These are phyloP conservation scores for Phytophthora rubi DNA, from an alignment of 352 stramenopile species.

Conservation along the genomic window DNA sequence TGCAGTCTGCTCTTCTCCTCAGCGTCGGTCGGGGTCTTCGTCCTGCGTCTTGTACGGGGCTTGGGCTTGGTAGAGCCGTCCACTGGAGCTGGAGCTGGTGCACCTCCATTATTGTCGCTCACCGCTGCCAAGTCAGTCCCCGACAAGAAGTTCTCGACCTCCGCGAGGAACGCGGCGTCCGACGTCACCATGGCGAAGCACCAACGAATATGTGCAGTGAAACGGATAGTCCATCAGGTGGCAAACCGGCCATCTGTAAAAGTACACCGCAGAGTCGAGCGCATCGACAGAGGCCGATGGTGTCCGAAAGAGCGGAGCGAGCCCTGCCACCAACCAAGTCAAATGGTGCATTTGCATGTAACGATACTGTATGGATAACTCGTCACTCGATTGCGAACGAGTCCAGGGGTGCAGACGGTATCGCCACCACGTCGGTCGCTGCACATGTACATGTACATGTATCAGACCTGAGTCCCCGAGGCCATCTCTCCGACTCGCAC, in stretches of 20 bases:
- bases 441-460: not conserved
- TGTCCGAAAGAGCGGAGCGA: not conserved
- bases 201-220: not conserved
- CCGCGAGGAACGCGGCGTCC: not conserved
- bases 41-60: not conserved
- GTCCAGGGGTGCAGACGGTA: not conserved
- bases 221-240: not conserved
- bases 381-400: not conserved
- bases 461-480: constrained; percentile 11
- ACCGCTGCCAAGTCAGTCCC: not conserved
- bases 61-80: not conserved
- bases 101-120: not conserved
- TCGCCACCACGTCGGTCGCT: not conserved
- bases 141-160: not conserved
- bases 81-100: not conserved
- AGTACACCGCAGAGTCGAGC: too few species aligned
- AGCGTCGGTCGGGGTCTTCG: not conserved
- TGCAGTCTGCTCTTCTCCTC: not conserved
- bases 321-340: not conserved
- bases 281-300: not conserved
- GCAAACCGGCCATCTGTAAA: not conserved
- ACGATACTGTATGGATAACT: not conserved
- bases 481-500: not conserved
- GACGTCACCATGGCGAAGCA: not conserved
- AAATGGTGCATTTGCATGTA: not conserved